Evolutionary conservation across 2,329 filamentous ascomycete species (phyloP).

Genomic region (Penicillium sumatraense): DNA sequence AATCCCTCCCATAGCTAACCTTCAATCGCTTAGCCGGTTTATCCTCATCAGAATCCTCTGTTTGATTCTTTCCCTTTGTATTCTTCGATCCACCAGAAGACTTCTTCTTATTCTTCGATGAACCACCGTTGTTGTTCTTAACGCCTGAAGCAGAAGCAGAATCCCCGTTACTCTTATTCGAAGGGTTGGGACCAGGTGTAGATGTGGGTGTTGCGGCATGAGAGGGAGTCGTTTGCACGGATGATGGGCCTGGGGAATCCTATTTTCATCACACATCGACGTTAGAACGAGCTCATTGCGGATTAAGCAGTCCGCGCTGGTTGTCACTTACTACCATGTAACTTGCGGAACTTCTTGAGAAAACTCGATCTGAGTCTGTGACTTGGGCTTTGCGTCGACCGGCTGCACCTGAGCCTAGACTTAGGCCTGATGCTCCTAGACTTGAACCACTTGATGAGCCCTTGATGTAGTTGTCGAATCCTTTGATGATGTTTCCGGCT

Average conservation of each 20-base stretch:
- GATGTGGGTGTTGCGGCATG: conserved; percentile 52
- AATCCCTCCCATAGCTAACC: conserved; percentile 51
- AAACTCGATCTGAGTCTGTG: conserved; percentile 52
- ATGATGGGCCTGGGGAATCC: conserved; percentile 50
- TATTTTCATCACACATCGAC: conserved; percentile 21
- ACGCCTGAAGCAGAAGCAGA: conserved; percentile 7
- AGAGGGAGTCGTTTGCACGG: conserved; percentile 52
- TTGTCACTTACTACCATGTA: conserved; percentile 49
- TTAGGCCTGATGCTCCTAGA: conserved; percentile 36
- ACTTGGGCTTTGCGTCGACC: conserved; percentile 51
- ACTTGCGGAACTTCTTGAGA: conserved; percentile 54
- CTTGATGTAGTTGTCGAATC: conserved; percentile 98
- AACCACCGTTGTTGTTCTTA: conserved; percentile 25
- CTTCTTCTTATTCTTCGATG: conserved; percentile 51
- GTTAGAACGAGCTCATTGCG: no score
- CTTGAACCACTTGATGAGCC: conserved; percentile 64
- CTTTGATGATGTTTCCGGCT: conserved; percentile 92
- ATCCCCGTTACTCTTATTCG: conserved; percentile 32
- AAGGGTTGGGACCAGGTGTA: conserved; percentile 34
- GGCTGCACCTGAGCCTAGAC: conserved; percentile 31
- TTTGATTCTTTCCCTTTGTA: conserved; percentile 35
- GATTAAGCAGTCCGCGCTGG: no score
- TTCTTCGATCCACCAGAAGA: conserved; percentile 34
- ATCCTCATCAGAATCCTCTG: conserved; percentile 39
- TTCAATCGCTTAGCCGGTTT: conserved; percentile 52